Evolutionary conservation across 2,329 filamentous ascomycete genomes (phyloP), one percentile per base, ranked within the genome.

Genomic region (Aspergillus calidoustus): DNA sequence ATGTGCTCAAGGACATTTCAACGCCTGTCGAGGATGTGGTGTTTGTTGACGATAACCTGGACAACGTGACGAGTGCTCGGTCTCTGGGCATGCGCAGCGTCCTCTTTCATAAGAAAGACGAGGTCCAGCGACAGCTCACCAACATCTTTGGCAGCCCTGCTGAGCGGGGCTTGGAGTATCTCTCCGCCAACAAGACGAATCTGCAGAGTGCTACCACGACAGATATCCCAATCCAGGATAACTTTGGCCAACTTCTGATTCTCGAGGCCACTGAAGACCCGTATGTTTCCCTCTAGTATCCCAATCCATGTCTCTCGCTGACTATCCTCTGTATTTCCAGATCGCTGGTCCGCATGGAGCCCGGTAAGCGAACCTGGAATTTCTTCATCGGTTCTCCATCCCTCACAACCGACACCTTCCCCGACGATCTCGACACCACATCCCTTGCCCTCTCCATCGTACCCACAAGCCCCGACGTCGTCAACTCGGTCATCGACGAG

Each of bases 341-440:
- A 38, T 43, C 41, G 13, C 54, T 66, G 28, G 60, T 66, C 15
- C 17, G 56, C 9, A 7, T 62, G 5, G 38, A 67, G 17, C 15
- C 15, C 4, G 50, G 52, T 1, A 23, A 50, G 13, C 59, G 54
- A 5, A 59, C 64, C 3, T 74, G 73, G 72, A 74, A 73, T 59
- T 74, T 70, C 50, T 73, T 75, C 57, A 51, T 38, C 30, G 59
- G 57, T 60, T 6, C 13, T 7, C 47, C 56, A 4, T 44, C 31
- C 4, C 48, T 59, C 41, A 64, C 57, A 19, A 60, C 38, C 2
- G 22, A 54, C 1, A 44, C 31, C 5, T 77, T 72, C 48, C 75
- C 75, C 2, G 64, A 75, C 58, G 76, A 77, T 54, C 60, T 77
- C 25, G 75, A 77, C 62, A 74, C 72, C 22, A 77, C 76, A 7